Base-by-base conservation (phyloP, 1,139 yeast genomes). In the Diutina mesorugosa region DNA sequence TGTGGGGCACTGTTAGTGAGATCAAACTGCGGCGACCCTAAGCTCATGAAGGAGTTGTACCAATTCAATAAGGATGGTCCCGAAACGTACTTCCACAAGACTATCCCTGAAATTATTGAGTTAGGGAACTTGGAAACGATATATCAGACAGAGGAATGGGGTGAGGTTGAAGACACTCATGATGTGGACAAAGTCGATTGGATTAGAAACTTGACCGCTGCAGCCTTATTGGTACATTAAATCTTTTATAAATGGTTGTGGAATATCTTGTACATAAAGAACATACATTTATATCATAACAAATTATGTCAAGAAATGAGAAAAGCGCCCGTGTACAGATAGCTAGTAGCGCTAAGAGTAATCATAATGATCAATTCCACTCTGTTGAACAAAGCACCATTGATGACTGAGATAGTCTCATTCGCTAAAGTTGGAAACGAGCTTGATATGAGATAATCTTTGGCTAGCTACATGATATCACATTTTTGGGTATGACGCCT, bases 101-200 rank as follows among this genome's bases (percentile, higher is more conserved):
- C 84, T 1, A 71, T 90, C 18, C 91, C 86, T 57, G 90, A 90
- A 60, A 78, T 91, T 45, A 85, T 93, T 1, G 83, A 82, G 65
- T 79, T 88, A 60, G 93, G 91, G 10, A 84, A 87, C 58, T 74
- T 93, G 64, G 99, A 93, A 67, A 85, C 86, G 6, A 84, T 85
- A 55, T 81, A 81, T 69, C 99, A 93, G 70, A 88, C 96, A 32
- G 83, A 81, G 48, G 80, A 84, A 65, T 93, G 99, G 99, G 99
- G 99, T 48, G 97, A 93, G 69, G 98, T 93, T 29, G 99, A 93
- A 72, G 99, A 93, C 66, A 90, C 98, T 4, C 99, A 93, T 67
- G 99, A 93, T 68, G 98, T 93, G 18, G 96, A 90, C 65, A 86
- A 86, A 68, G 96, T 84, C 54, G 97, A 93, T 62, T 79, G 95